Conservation (phyloP, 768 basidiomycete genomes). For the Lactarius hatsudake region DNA sequence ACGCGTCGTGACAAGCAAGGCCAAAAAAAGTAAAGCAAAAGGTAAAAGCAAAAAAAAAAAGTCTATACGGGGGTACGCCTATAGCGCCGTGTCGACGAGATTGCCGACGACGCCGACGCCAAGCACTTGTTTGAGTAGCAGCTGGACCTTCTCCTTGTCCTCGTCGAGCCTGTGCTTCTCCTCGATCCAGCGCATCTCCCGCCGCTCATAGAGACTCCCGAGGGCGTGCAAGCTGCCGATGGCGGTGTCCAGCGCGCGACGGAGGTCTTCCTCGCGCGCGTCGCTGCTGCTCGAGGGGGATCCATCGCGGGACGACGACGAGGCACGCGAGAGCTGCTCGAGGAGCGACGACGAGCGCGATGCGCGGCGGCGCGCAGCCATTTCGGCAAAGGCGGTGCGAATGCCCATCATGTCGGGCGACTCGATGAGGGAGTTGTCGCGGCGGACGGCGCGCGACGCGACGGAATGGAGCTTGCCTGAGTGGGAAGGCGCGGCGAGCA, state of each 20-base stretch:
- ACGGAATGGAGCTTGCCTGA: slow-evolving; percentile 61
- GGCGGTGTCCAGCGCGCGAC: slow-evolving; percentile 64
- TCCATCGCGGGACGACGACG: slow-evolving; percentile 48
- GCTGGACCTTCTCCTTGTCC: slow-evolving; percentile 64
- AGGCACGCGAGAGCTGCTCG: slow-evolving; percentile 41
- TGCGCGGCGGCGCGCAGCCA: slow-evolving; percentile 55
- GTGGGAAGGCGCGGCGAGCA: slow-evolving; percentile 36
- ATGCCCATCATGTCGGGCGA: slow-evolving; percentile 52
- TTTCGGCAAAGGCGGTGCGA: slow-evolving; percentile 54
- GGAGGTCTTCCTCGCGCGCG: slow-evolving; percentile 57
- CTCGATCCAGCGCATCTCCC: slow-evolving; percentile 66
- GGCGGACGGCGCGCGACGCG: slow-evolving; percentile 66
- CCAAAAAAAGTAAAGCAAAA: not conserved
- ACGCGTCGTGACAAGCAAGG: not conserved
- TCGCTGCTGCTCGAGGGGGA: slow-evolving; percentile 51
- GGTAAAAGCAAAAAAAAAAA: not conserved
- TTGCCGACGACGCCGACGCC: slow-evolving; percentile 31
- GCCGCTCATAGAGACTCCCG: slow-evolving; percentile 61
- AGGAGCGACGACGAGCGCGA: slow-evolving; percentile 49
- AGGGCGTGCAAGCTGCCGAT: slow-evolving; percentile 63
- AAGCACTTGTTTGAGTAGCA: slow-evolving; percentile 64
- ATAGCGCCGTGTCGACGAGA: slow-evolving; percentile 17
- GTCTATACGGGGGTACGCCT: not conserved
- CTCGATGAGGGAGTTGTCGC: slow-evolving; percentile 45
- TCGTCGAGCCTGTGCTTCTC: slow-evolving; percentile 64